Conservation (phyloP, 805 yeast genomes). For the Metschnikowia reukaufii region DNA sequence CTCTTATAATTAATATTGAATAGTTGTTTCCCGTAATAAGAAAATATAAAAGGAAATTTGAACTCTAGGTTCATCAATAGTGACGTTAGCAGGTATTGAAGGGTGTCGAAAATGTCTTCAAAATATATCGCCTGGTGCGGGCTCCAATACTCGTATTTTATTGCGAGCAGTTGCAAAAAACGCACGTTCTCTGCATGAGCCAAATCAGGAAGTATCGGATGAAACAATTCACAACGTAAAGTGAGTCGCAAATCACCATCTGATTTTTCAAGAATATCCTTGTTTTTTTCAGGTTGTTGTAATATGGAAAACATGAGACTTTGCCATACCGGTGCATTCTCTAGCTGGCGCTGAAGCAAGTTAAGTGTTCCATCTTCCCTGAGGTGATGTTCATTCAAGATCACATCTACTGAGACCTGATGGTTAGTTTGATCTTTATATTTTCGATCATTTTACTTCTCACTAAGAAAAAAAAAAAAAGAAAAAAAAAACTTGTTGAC, state of each 20-base stretch:
- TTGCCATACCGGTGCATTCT: slow-evolving; percentile 9
- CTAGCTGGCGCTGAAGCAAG: slow-evolving; percentile 10
- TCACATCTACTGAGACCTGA: slow-evolving; percentile 14
- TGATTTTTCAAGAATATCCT: not conserved
- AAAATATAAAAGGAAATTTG: slow-evolving; percentile 32
- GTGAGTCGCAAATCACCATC: slow-evolving; percentile 7
- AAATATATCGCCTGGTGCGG: slow-evolving; percentile 7
- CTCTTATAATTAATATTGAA: slow-evolving; percentile 23
- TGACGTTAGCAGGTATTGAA: slow-evolving; percentile 26
- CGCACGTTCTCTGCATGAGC: slow-evolving; percentile 11
- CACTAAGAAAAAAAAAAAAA: too few species aligned
- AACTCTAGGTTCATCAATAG: slow-evolving; percentile 29
- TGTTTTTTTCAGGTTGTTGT: not conserved
- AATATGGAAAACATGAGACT: slow-evolving; percentile 8
- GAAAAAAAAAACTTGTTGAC: too few species aligned
- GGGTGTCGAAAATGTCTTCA: slow-evolving; percentile 13
- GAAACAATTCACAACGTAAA: slow-evolving; percentile 16
- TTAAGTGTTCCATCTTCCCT: slow-evolving; percentile 12
- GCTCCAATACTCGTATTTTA: slow-evolving; percentile 13
- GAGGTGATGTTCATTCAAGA: slow-evolving; percentile 13
- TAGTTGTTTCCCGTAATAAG: slow-evolving; percentile 29
- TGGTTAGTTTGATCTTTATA: slow-evolving; percentile 3
- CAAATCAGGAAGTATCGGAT: slow-evolving; percentile 15
- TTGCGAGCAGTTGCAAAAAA: slow-evolving; percentile 8
- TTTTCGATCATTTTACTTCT: too few species aligned